Base-by-base conservation (phyloP, 805 yeast genomes). In the Ogataea polymorpha region DNA sequence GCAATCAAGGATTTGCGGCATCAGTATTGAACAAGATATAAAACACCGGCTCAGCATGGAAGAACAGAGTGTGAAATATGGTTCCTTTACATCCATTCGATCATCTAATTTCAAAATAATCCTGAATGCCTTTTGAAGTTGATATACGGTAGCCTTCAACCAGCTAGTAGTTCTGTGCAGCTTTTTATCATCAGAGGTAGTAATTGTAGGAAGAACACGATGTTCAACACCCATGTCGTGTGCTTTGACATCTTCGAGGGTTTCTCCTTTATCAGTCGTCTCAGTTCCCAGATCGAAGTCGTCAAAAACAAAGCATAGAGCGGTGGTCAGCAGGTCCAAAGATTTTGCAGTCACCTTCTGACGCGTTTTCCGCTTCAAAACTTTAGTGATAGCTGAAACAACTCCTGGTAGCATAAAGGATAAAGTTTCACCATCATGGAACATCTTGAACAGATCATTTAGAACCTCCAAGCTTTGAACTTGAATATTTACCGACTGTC, bases 141-240 rank as follows among this genome's bases (percentile, higher is more conserved):
- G 86, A 13, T 58, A 51, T 4, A 73, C 59, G 0, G 84, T 77
- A 0, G 73, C 79, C 11, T 56, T 63, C n/a, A 79, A 54, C 87
- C 87, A 80, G 12, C 71, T 50, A 6, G 63, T 63, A 4, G 75
- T 70, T 52, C 85, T 62, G 46, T 58, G 63, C 5, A 36, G 23
- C 15, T 50, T 53, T 8, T 40, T 42, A 1, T 16, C 23, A 14
- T 27, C 21, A 13, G 11, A 16, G n/a, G 48, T 44, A 8, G 59
- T 54, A 10, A 55, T 50, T 4, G 41, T 21, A 7, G 54, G 53
- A 8, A 37, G 42, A 10, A 54, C 18, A 3, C 20, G 4, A 11
- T 29, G 39, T 20, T 39, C 35, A 9, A 42, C 18, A 2, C 18
- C 35, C 2, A 20, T 23, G 8, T 35, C 18, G 2, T 15, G 6